Base-by-base conservation (phyloP, 2,329 filamentous ascomycete genomes). In the Arthroderma uncinatum region DNA sequence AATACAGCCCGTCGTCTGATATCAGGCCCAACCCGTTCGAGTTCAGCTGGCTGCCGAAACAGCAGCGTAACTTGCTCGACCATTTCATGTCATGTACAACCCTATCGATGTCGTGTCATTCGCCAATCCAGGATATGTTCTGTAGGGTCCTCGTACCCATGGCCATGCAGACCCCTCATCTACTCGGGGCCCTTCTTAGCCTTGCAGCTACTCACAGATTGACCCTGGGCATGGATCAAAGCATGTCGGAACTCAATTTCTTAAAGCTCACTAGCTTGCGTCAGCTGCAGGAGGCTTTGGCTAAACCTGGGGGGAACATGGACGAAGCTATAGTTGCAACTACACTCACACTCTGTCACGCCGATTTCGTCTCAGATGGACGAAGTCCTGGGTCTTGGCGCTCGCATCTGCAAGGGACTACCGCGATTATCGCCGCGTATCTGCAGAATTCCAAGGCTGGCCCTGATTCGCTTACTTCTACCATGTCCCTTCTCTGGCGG, bases 191-290 rank as follows among this genome's bases (percentile, higher is more conserved):
- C 14, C 39, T 64, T 4, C 55, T 65, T 12, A 61, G 54, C 33
- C 58, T 65, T 5, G 62, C 63, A 21, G 62, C 62, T 25, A 62
- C 62, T 1, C 62, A 65, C 52, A 60, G 63, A n/a, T 53, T 58
- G 21, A 61, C 60, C 30, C 57, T 63, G 2, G 28, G 71, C 70
- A 21, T 78, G 79, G 58, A 71, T 72, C 47, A 82, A 53, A 59
- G 44, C 54, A 19, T 34, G 16, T 30, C 56, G 9, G 53, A 62
- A 37, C 50, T 62, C 30, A 57, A 58, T 28, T 53, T 36, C 21
- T 40, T 62, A 3, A 58, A 55, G 25, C 7, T 54, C 14, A 37
- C 57, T 6, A 61, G 59, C 23, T 21, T 62, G 12, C 57, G 40
- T 10, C 57, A 60, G 34, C 21, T 62, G 39, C 58, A 58, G 33